A percentile compares a stretch with the other conserved stretches of the same genome.
Conservation (phyloP, 2,329 filamentous ascomycete genomes). For the Xylariaceae sp. region DNA sequence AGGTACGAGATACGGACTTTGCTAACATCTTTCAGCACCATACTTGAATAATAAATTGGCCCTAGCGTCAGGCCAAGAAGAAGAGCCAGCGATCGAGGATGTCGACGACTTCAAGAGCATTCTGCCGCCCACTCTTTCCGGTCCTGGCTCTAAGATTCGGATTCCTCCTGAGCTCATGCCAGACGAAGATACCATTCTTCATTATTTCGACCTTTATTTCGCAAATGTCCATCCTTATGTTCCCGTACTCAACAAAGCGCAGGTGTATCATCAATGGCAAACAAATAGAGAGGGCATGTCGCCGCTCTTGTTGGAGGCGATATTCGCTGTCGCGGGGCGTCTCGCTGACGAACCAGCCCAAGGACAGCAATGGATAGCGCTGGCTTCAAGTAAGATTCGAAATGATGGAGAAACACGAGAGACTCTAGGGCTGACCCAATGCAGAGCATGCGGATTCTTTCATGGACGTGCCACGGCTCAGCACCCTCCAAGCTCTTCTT, state of each 20-base stretch:
- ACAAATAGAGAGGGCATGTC: slow-evolving; percentile 79
- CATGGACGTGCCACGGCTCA: slow-evolving; percentile 85
- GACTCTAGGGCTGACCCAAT: slow-evolving; percentile 20
- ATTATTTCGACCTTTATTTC: slow-evolving; percentile 91
- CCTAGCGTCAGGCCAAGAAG: slow-evolving; percentile 40
- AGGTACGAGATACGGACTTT: slow-evolving; percentile 9
- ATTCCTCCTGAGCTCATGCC: slow-evolving; percentile 95
- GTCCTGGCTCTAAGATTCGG: slow-evolving; percentile 71
- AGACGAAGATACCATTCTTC: slow-evolving; percentile 71
- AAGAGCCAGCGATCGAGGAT: slow-evolving; percentile 63
- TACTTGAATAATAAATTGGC: slow-evolving; percentile 67
- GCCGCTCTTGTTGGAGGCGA: slow-evolving; percentile 79
- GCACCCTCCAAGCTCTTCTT: slow-evolving; percentile 85
- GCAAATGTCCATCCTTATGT: slow-evolving; percentile 87
- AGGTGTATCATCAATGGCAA: slow-evolving; percentile 89
- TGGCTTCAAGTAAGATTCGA: slow-evolving; percentile 66
- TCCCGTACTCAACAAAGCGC: slow-evolving; percentile 76
- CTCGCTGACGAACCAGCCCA: slow-evolving; percentile 79
- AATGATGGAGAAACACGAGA: background rate
- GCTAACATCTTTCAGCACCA: slow-evolving; percentile 59
- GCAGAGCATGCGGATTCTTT: slow-evolving; percentile 87
- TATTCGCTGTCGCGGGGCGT: slow-evolving; percentile 84
- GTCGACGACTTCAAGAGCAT: slow-evolving; percentile 68
- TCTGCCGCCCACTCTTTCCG: slow-evolving; percentile 63
- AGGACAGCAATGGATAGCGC: slow-evolving; percentile 87